Base-by-base conservation (phyloP, 1,139 yeast species). In the Wickerhamiella pararugosa region DNA sequence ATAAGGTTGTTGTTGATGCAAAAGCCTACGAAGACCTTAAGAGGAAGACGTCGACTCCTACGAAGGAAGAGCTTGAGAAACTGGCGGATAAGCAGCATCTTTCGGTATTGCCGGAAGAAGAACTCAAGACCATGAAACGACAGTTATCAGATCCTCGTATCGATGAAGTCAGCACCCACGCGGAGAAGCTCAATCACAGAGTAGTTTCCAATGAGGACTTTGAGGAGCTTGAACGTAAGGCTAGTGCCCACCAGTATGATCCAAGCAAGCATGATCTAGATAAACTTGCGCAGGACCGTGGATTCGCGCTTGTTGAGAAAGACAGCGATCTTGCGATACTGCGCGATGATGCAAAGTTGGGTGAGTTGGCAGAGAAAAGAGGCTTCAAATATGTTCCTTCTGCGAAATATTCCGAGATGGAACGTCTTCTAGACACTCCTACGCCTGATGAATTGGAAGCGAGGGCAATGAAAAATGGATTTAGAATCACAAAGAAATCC, bases 1-100 rank as follows among this genome's bases (percentile, higher is more conserved):
- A 10, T 25, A 28, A 29, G 11, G 34, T 30, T 6, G n/a, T 39
- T 9, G 9, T 39, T 15, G 11, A 26, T 6, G 25, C 32, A 26
- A 36, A 41, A 7, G 37, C n/a, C 25, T 25, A 34, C 21, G 34
- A 35, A 5, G 42, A 34, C 5, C 7, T 39, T 1, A 10, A 27
- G 29, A 21, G 27, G 8, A 33, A 34, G 26, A 25, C 27, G 8
- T n/a, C 31, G 47, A 42, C 46, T 26, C 66, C 66, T 5, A 50
- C 59, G 1, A 45, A 45, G 29, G 57, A 53, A 0, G 65, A 62
- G 41, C 50, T 60, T 21, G 45, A 43, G 6, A 40, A 40, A 9
- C 45, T 60, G 47, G 61, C 64, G 6, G 43, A 47, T 28, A 54
- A 52, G 43, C 47, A 53, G 7, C 59, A 57, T 7, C 44, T 59